These are phyloP conservation scores for Centrapalus pauciflorus DNA, from an alignment of 129 eudicot genomes.

Conservation along the genomic window DNA sequence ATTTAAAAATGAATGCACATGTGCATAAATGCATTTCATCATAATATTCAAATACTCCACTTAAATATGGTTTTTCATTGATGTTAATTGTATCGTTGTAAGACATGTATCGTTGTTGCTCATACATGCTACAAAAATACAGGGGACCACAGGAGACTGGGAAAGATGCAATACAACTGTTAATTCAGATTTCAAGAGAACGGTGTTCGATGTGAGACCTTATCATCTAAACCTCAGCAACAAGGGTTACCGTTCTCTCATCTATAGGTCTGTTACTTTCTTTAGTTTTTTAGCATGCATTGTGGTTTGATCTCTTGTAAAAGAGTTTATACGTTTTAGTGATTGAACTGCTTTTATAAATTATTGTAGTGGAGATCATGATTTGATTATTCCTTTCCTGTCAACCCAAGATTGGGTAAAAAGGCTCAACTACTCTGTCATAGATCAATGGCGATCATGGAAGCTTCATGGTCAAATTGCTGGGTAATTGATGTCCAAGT, in stretches of 20 bases:
- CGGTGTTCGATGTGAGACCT: not conserved
- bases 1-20: too few species aligned
- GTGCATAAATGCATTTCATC: too few species aligned
- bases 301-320: not conserved
- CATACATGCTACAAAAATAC: not conserved
- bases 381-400: conserved; percentile 34
- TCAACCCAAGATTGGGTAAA: conserved; percentile 67
- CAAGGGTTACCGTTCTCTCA: too few species aligned
- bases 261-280: conserved; percentile 37
- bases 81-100: too few species aligned
- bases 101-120: too few species aligned
- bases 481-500: conserved; percentile 36
- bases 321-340: too few species aligned
- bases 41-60: too few species aligned
- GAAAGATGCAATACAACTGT: conserved; percentile 17
- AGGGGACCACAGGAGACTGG: conserved; percentile 31
- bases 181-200: not conserved
- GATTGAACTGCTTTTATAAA: too few species aligned
- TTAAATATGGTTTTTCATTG: too few species aligned
- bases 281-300: not conserved
- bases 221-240: conserved; percentile 39
- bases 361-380: too few species aligned
- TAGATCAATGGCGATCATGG: conserved; percentile 71
- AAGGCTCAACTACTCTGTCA: conserved; percentile 35
- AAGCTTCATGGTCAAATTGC: conserved; percentile 45